phyloP scores from a whole-genome alignment of 139 green algal species.

The Spirogloea muscicola region DNA sequence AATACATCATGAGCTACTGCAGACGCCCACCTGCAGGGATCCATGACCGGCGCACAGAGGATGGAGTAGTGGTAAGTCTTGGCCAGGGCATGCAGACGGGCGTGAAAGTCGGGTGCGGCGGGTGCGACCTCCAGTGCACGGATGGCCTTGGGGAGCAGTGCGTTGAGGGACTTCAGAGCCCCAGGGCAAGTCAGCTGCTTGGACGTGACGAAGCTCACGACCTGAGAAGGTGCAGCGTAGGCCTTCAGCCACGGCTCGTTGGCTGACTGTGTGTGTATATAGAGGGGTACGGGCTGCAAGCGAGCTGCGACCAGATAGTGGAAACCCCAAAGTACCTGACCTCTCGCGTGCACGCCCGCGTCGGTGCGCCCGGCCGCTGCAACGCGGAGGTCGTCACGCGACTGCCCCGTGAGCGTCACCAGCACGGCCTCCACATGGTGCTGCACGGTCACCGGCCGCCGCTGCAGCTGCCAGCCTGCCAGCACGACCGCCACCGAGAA shows the following conservation, averaged over 20 bases:
- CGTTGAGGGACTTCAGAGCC: no score
- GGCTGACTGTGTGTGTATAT: no score
- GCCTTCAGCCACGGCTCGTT: no score
- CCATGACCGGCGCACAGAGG: neutral
- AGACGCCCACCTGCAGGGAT: no score
- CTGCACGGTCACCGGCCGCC: constrained; percentile 4
- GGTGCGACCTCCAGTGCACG: constrained; percentile 37
- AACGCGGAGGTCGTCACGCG: constrained; percentile 49
- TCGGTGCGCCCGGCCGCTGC: constrained; percentile 71
- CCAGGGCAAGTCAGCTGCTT: no score
- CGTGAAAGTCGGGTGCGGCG: constrained; percentile 64
- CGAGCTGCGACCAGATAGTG: no score
- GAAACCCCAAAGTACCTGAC: no score
- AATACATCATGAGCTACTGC: no score
- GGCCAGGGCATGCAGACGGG: constrained; percentile 45
- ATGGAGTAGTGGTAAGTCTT: constrained; percentile 38
- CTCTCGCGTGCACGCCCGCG: constrained; percentile 72
- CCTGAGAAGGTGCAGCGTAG: no score
- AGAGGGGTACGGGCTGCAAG: no score
- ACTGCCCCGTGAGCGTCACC: constrained; percentile 27
- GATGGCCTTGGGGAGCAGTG: constrained; percentile 61
- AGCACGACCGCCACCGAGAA: no score
- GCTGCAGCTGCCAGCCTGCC: constrained; percentile 30
- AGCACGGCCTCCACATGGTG: constrained; percentile 28
- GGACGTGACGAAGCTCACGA: no score